Evolutionary conservation across 345 rosid genomes (phyloP).

Genomic region (Gossypium australe): DNA sequence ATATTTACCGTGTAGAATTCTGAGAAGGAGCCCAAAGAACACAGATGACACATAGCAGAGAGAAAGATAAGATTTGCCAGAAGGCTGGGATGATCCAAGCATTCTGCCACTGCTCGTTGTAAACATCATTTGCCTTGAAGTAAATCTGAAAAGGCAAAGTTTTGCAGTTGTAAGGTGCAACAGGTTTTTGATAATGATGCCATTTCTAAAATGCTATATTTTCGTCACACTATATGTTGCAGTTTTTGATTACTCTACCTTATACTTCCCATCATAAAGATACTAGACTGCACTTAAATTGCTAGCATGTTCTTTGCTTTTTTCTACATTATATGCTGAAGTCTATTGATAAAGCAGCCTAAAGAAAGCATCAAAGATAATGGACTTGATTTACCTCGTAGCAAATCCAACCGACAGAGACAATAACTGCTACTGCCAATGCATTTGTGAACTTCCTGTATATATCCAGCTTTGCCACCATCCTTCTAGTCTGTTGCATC

Average conservation of each 20-base stretch:
- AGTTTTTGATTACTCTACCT: neutral
- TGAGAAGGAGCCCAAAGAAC: conserved; percentile 94
- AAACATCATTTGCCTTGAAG: conserved; percentile 82
- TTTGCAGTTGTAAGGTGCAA: neutral
- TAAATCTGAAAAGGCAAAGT: conserved; percentile 57
- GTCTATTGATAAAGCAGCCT: neutral
- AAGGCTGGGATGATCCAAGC: conserved; percentile 96
- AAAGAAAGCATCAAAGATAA: neutral
- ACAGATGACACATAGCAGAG: conserved; percentile 70
- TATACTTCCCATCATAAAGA: neutral
- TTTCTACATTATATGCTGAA: neutral
- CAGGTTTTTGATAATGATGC: neutral
- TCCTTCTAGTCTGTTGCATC: conserved; percentile 65
- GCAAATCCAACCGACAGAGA: conserved; percentile 95
- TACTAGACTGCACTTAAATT: neutral
- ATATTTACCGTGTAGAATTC: conserved; percentile 67
- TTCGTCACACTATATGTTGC: neutral
- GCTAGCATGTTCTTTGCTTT: neutral
- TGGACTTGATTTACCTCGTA: conserved; percentile 62
- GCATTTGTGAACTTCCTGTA: conserved; percentile 94
- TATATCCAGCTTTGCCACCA: conserved; percentile 76
- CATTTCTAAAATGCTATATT: neutral
- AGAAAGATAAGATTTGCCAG: conserved; percentile 89
- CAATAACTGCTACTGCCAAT: conserved; percentile 81
- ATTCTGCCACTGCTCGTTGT: conserved; percentile 89